phyloP scores from a whole-genome alignment of 2,329 filamentous ascomycete genomes.

The Colletotrichum higginsianum region DNA sequence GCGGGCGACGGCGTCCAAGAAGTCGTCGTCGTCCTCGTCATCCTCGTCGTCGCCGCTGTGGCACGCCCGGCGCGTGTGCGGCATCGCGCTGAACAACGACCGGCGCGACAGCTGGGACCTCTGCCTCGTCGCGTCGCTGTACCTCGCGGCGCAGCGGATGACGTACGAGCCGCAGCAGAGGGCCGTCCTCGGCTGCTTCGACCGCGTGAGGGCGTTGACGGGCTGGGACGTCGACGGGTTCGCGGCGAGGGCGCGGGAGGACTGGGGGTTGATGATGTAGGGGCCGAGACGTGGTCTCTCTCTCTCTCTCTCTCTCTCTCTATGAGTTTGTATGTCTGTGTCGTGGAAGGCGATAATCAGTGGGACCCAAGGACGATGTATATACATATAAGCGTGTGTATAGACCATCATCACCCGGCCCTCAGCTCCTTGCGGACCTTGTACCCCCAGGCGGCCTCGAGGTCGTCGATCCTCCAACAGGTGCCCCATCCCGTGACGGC shows the following conservation, averaged over 20 bases:
- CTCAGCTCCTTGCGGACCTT: slow-evolving; percentile 46
- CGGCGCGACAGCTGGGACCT: slow-evolving; percentile 63
- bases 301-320: too few species aligned
- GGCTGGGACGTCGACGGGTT: slow-evolving; percentile 56
- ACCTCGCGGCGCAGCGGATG: slow-evolving; percentile 61
- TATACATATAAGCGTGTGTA: too few species aligned
- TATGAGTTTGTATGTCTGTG: too few species aligned
- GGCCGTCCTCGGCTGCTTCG: slow-evolving; percentile 57
- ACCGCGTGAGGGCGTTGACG: slow-evolving; percentile 56
- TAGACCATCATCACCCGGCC: slow-evolving; percentile 4
- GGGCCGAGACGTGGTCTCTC: background rate
- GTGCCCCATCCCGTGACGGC: slow-evolving; percentile 67
- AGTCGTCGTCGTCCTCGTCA: slow-evolving; percentile 55
- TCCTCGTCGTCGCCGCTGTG: slow-evolving; percentile 59
- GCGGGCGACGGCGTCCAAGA: slow-evolving; percentile 47
- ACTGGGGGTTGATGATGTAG: slow-evolving; percentile 44
- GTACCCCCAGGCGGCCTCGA: slow-evolving; percentile 60
- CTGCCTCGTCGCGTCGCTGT: slow-evolving; percentile 61
- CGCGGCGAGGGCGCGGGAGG: slow-evolving; percentile 46
- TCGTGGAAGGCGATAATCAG: too few species aligned
- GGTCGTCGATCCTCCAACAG: slow-evolving; percentile 66
- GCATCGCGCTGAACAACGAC: slow-evolving; percentile 64
- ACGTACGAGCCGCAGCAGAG: slow-evolving; percentile 64
- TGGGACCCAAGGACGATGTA: too few species aligned
- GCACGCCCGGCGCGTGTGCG: slow-evolving; percentile 65